Base-by-base conservation (phyloP, 106 monocot genomes). In the Allium cepa region DNA sequence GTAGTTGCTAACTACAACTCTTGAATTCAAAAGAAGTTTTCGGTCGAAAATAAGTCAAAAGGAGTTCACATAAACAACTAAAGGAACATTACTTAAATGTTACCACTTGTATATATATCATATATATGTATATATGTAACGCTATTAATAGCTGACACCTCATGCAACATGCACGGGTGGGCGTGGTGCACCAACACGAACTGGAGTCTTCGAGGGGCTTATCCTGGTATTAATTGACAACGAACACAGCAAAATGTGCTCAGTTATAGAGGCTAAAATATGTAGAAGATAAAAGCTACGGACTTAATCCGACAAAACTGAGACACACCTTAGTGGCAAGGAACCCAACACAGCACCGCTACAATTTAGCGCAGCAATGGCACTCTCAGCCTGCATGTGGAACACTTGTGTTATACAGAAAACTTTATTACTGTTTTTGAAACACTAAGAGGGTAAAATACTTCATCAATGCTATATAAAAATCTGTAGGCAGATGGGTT, bases 191-290 rank as follows among this genome's bases (percentile, higher is more conserved):
- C 76, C 72, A 46, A 69, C 72, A 62, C 81, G 76, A 17, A 81
- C 72, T 26, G 81, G 81, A 72, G 81, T 81, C 69, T 81, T 81
- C 17, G 81, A 81, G 51, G 81, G 81, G 63, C 81, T 81, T 45
- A 81, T 59, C 76, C 81, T 80, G 56, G 56, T 15, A 56, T 13
- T 48, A 36, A 5, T 36, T 36, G 36, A 36, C 36, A 36, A 36
- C 0, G 5, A 36, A 36, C 5, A 36, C 36, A 1, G 36, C 36
- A 36, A 36, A 36, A 36, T 36, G 36, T 36, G 36, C 36, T 5
- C 36, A 5, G 36, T 36, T 36, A 36, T 36, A 36, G 36, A 36
- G 3, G 36, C 36, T 5, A 36, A 36, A 36, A 36, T 4, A 36
- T 36, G 5, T 36, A 36, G 36, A 36, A 36, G 36, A 36, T 36